Conservation (phyloP, 371 early-diverging fungal genomes). For the Conidiobolus incongruus region DNA sequence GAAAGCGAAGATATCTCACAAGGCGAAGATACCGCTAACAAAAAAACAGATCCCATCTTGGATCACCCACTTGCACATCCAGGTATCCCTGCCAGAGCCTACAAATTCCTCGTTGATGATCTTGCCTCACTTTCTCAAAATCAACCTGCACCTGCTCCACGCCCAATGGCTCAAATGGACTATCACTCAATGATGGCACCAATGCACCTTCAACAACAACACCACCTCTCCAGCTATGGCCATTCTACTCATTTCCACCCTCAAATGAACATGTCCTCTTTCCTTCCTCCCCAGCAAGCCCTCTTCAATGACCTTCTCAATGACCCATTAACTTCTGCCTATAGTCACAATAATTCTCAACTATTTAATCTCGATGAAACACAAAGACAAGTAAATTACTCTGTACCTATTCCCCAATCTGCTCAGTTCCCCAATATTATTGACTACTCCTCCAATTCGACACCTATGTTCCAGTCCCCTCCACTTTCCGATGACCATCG, state of each 20-base stretch:
- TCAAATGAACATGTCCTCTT: neutral
- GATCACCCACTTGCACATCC: neutral
- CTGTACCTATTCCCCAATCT: no score
- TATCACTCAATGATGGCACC: no score
- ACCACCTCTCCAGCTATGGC: neutral
- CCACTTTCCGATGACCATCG: constrained; percentile 1
- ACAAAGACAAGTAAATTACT: neutral
- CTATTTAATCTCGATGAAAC: no score
- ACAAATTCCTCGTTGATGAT: neutral
- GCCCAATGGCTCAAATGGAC: no score
- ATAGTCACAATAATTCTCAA: no score
- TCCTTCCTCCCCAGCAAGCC: neutral
- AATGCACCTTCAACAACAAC: neutral
- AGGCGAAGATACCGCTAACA: no score
- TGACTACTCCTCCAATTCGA: no score
- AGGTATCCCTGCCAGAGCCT: neutral
- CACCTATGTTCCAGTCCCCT: neutral
- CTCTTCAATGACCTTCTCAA: neutral
- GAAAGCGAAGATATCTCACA: no score
- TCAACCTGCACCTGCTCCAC: no score
- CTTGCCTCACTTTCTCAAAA: neutral
- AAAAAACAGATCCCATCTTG: neutral
- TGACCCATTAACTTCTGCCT: no score
- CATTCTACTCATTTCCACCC: no score
- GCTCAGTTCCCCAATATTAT: no score